phyloP scores from a whole-genome alignment of 345 rosid genomes.

The Chamaenerion angustifolium region DNA sequence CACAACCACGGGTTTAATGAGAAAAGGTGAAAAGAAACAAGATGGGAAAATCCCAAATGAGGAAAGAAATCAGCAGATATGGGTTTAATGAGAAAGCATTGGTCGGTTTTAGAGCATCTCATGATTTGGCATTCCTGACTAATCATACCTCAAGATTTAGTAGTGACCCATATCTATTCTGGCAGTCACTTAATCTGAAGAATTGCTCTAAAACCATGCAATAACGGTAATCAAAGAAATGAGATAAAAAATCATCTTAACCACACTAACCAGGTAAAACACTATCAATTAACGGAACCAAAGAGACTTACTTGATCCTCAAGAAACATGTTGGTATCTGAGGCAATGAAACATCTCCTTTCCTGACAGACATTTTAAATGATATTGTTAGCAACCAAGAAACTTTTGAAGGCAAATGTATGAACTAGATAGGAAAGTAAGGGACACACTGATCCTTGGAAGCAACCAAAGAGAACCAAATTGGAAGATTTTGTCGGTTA shows the following conservation, averaged over 20 bases:
- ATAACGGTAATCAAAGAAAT: neutral
- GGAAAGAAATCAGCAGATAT: too few species aligned
- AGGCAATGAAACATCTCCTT: constrained; percentile 43
- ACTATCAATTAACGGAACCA: neutral
- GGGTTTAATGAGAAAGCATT: neutral
- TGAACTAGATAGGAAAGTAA: neutral
- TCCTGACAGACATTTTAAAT: constrained; percentile 30
- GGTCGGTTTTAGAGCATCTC: too few species aligned
- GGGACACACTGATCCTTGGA: constrained; percentile 54
- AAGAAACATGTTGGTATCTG: constrained; percentile 55
- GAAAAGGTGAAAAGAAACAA: too few species aligned
- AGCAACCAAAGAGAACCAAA: constrained; percentile 64
- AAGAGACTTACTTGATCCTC: constrained; percentile 55
- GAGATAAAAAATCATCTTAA: neutral
- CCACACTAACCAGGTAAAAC: too few species aligned
- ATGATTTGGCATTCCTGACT: too few species aligned
- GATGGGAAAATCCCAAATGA: neutral
- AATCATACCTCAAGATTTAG: too few species aligned
- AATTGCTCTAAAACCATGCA: too few species aligned
- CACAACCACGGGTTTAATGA: too few species aligned
- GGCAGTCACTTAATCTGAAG: too few species aligned
- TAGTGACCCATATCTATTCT: too few species aligned
- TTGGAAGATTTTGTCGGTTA: constrained; percentile 28
- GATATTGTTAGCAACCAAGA: constrained; percentile 10
- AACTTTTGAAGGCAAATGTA: neutral